phyloP scores from a whole-genome alignment of 495 filamentous ascomycete genomes.

The Lasiosphaeris hirsuta region DNA sequence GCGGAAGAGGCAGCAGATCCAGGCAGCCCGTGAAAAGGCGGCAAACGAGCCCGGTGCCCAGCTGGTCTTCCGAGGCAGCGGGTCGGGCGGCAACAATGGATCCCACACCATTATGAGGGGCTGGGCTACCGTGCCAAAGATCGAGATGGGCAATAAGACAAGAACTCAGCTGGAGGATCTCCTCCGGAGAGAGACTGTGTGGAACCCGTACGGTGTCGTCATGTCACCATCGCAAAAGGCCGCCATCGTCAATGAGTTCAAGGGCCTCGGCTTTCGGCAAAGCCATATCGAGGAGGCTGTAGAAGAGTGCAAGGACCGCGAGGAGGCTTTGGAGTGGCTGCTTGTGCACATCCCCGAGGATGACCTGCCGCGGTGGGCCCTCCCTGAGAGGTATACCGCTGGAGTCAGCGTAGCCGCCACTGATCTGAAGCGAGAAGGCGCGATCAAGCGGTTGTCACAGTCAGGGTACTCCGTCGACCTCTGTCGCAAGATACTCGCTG shows the following conservation, averaged over 20 bases:
- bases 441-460: conserved; percentile 74
- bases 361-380: conserved; percentile 82
- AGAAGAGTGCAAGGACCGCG: conserved; percentile 81
- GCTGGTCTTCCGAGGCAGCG: conserved; percentile 36
- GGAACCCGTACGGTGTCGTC: conserved; percentile 75
- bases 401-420: conserved; percentile 79
- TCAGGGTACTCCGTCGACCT: conserved; percentile 83
- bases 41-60: conserved; percentile 50
- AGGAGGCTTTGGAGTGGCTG: conserved; percentile 88
- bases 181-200: conserved; percentile 69
- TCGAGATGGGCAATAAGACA: conserved; percentile 83
- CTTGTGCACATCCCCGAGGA: conserved; percentile 96
- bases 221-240: conserved; percentile 56
- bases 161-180: conserved; percentile 73
- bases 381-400: conserved; percentile 85
- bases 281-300: conserved; percentile 89
- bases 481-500: conserved; percentile 69
- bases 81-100: conserved; percentile 17
- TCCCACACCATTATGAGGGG: conserved; percentile 53
- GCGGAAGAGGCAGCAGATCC: conserved; percentile 64
- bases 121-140: conserved; percentile 82
- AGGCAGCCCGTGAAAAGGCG: conserved; percentile 60
- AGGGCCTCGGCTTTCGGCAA: conserved; percentile 72
- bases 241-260: conserved; percentile 69
- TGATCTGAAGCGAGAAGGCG: conserved; percentile 72